Conservation (phyloP, 768 basidiomycete species). For the Gloeophyllum trabeum region DNA sequence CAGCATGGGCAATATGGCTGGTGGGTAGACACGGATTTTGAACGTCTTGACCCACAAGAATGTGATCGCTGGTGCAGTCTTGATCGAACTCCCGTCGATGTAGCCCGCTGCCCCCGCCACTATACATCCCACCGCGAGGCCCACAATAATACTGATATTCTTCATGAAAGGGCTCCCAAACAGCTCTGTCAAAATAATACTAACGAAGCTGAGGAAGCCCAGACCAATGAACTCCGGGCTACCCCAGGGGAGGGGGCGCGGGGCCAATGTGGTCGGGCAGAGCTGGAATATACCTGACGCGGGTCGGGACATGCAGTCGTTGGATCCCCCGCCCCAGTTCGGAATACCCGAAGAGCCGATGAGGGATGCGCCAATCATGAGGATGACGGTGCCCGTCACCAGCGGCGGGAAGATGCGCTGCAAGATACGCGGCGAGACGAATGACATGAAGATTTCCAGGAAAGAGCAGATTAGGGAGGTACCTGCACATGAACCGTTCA, state of each 20-base stretch:
- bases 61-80: conserved; percentile 63
- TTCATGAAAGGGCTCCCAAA: conserved; percentile 82
- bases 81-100: conserved; percentile 55
- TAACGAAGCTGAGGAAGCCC: conserved; percentile 72
- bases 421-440: conserved; percentile 53
- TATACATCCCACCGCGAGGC: conserved; percentile 67
- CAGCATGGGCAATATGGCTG: conserved; percentile 51
- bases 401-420: conserved; percentile 70
- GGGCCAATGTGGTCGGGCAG: conserved; percentile 64
- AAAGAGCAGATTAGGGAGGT: conserved; percentile 72
- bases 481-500: conserved; percentile 23
- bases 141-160: conserved; percentile 69
- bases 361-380: conserved; percentile 72
- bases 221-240: conserved; percentile 79
- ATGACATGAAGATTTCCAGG: conserved; percentile 70
- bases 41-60: conserved; percentile 79
- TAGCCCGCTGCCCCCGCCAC: conserved; percentile 75
- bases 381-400: conserved; percentile 72
- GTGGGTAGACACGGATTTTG: conserved; percentile 66
- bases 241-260: conserved; percentile 69
- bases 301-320: conserved; percentile 53
- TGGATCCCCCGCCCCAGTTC: conserved; percentile 82
- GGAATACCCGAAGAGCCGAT: conserved; percentile 64
- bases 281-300: conserved; percentile 53
- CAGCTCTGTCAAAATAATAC: conserved; percentile 69